Conservation (phyloP, 495 filamentous ascomycete species). For the Neurospora discreta region DNA sequence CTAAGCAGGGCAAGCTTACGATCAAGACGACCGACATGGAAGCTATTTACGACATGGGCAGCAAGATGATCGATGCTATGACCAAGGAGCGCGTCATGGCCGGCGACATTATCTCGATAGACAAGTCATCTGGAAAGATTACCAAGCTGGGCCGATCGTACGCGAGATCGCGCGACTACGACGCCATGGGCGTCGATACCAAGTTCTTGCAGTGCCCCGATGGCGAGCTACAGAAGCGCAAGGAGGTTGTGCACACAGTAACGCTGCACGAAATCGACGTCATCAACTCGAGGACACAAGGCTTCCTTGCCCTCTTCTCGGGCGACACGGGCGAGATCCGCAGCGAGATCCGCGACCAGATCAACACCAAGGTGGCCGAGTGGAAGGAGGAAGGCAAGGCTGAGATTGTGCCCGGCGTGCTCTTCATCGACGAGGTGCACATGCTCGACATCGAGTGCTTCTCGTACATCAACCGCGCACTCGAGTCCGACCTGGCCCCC, state of each 20-base stretch:
- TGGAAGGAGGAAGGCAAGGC: constrained; percentile 99
- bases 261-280: constrained; percentile 98
- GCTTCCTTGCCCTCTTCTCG: constrained; percentile 90
- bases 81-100: constrained; percentile 98
- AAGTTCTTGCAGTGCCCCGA: constrained; percentile 99
- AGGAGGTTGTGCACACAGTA: constrained; percentile 94
- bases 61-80: constrained; percentile 99
- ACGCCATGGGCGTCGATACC: constrained; percentile 97
- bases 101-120: constrained; percentile 94
- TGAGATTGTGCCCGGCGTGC: constrained; percentile 90
- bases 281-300: constrained; percentile 95
- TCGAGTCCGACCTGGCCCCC: constrained; percentile 86
- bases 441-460: constrained; percentile 99
- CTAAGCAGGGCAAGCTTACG: constrained; percentile 97
- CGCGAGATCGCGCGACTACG: constrained; percentile 90
- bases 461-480: constrained; percentile 92
- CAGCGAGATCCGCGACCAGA: constrained; percentile 94
- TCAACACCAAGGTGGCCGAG: constrained; percentile 94
- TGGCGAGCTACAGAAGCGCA: constrained; percentile 92
- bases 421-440: constrained; percentile 99
- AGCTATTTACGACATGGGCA: constrained; percentile 97
- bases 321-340: constrained; percentile 97
- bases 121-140: constrained; percentile 95
- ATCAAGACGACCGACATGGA: constrained; percentile 99
- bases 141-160: constrained; percentile 91